Evolutionary conservation across 257 asterid genomes (phyloP), one percentile per base, ranked within the genome.

Genomic region (Salvia rosmarinus): DNA sequence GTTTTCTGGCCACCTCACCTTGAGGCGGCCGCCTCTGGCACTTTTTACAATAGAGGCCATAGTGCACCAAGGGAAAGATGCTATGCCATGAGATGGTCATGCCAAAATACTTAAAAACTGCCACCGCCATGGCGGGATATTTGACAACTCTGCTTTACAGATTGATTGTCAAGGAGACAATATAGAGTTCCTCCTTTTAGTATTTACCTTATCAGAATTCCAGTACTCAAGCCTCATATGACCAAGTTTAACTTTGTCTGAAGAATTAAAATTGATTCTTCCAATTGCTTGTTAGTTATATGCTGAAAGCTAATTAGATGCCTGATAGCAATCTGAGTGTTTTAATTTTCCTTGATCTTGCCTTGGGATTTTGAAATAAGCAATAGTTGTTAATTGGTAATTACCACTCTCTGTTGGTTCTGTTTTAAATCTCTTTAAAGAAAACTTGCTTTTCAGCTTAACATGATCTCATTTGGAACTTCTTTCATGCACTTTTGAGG

Each of bases 81-180:
- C n/a, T n/a, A n/a, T n/a, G n/a, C n/a, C n/a, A n/a, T n/a, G n/a
- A n/a, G n/a, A n/a, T n/a, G n/a, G n/a, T n/a, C n/a, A n/a, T n/a
- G n/a, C n/a, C n/a, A n/a, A n/a, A n/a, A n/a, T n/a, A n/a, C n/a
- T n/a, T n/a, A n/a, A n/a, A n/a, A n/a, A n/a, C n/a, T n/a, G n/a
- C n/a, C n/a, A n/a, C n/a, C n/a, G n/a, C n/a, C n/a, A n/a, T n/a
- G n/a, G n/a, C n/a, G n/a, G n/a, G n/a, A n/a, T n/a, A n/a, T n/a
- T n/a, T n/a, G n/a, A n/a, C n/a, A n/a, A n/a, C n/a, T n/a, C n/a
- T n/a, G n/a, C n/a, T n/a, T n/a, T n/a, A n/a, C n/a, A 3, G 25
- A 44, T 37, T 73, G 55, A 39, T 39, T 51, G 56, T 62, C 10
- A n/a, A 35, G 28, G 50, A 60, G 34, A 28, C 61, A 59, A 20